These are phyloP conservation scores for Notholithocarpus densiflorus DNA, from an alignment of 306 rosid genomes.

Conservation along the genomic window DNA sequence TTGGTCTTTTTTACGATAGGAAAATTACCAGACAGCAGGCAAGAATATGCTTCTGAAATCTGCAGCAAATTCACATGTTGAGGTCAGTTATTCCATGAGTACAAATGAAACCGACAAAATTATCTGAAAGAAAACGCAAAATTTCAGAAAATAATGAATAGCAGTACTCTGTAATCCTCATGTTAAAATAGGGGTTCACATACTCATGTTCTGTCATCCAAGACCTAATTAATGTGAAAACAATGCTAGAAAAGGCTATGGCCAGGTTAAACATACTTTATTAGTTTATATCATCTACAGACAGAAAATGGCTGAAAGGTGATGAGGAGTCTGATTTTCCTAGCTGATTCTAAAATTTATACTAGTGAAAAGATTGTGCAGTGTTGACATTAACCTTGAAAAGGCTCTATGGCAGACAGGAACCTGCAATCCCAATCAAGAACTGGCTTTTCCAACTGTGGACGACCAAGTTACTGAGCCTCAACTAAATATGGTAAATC, in stretches of 20 bases:
- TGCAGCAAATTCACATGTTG: conserved; percentile 39
- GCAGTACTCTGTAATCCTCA: not conserved
- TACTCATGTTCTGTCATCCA: not conserved
- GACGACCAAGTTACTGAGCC: not conserved
- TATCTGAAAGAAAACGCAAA: not conserved
- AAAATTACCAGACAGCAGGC: conserved; percentile 58
- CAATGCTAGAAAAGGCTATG: not conserved
- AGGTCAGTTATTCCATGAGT: conserved; percentile 15
- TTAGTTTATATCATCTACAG: not conserved
- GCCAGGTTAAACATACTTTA: not conserved
- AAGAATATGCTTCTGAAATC: conserved; percentile 69
- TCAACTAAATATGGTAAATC: not conserved
- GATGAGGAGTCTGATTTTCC: not conserved
- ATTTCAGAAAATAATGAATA: not conserved
- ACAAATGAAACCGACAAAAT: not conserved
- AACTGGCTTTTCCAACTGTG: not conserved
- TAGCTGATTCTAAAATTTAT: not conserved
- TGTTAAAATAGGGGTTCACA: not conserved
- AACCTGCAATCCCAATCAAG: not conserved
- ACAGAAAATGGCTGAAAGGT: not conserved
- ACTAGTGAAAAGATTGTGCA: not conserved
- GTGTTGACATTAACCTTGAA: not conserved
- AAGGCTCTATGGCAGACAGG: not conserved
- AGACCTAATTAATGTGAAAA: not conserved
- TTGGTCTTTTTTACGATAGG: not conserved